A percentile compares a stretch with the other conserved stretches of the same genome.
Evolutionary conservation across 2,329 filamentous ascomycete species (phyloP).

Genomic region (Monosporascus sp.): DNA sequence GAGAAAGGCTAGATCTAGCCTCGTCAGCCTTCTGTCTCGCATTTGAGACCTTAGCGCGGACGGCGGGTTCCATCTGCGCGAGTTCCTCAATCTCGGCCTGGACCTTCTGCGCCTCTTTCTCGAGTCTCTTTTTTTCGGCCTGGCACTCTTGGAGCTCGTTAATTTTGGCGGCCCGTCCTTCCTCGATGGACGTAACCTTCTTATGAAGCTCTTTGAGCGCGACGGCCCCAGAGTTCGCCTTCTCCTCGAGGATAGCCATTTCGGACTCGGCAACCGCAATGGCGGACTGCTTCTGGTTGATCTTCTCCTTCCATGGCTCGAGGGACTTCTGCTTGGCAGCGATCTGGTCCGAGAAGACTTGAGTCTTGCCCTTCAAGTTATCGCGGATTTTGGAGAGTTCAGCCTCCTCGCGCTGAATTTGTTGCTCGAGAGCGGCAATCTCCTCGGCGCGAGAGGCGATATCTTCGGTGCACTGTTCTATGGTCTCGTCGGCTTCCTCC

Average conservation of each 20-base stretch:
- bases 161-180: conserved; percentile 65
- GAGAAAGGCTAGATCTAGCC: conserved; percentile 82
- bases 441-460: conserved; percentile 73
- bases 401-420: conserved; percentile 72
- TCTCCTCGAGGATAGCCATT: conserved; percentile 83
- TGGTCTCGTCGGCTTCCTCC: conserved; percentile 69
- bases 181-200: conserved; percentile 70
- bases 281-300: conserved; percentile 90
- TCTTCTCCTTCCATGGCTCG: conserved; percentile 94
- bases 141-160: conserved; percentile 73
- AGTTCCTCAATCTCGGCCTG: conserved; percentile 70
- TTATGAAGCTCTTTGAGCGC: conserved; percentile 77
- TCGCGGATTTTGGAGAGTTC: conserved; percentile 82
- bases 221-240: conserved; percentile 79
- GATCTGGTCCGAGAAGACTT: conserved; percentile 89
- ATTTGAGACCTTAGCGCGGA: conserved; percentile 80
- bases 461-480: conserved; percentile 72
- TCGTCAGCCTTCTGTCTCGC: conserved; percentile 94
- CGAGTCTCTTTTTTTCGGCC: conserved; percentile 63
- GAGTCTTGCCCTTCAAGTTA: conserved; percentile 88
- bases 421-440: conserved; percentile 68
- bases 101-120: conserved; percentile 69
- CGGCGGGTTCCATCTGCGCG: conserved; percentile 69
- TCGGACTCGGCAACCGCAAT: conserved; percentile 95
- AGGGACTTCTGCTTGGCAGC: conserved; percentile 86